A percentile compares a stretch with the other conserved stretches of the same genome.
Evolutionary conservation across 345 rosid species (phyloP).

Genomic region (Citrus inodora): DNA sequence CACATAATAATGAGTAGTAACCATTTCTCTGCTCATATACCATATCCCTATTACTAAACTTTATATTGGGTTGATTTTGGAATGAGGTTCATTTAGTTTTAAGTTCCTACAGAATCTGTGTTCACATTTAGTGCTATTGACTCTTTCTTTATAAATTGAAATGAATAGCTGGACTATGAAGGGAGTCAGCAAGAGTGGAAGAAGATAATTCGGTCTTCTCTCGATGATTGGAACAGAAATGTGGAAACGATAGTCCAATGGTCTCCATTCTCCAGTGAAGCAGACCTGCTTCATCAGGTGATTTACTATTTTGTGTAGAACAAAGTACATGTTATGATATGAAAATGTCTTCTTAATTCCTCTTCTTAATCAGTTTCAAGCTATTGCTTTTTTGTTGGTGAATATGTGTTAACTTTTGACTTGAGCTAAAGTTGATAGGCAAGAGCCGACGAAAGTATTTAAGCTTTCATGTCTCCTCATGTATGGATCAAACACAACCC

Average conservation of each 20-base stretch:
- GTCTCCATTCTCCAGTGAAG: slow-evolving; percentile 85
- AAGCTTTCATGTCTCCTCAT: neutral
- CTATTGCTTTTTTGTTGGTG: neutral
- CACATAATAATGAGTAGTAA: neutral
- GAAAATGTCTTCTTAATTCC: neutral
- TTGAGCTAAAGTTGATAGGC: neutral
- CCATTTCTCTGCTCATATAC: neutral
- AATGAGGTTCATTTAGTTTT: slow-evolving; percentile 4
- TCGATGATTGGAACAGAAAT: slow-evolving; percentile 63
- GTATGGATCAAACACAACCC: neutral
- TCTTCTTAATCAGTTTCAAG: neutral
- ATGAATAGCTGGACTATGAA: slow-evolving; percentile 74
- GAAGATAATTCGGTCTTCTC: slow-evolving; percentile 46
- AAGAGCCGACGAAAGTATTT: neutral
- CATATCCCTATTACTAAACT: neutral
- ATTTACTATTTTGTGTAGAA: neutral
- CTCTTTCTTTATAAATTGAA: slow-evolving; percentile 15
- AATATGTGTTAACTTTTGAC: neutral
- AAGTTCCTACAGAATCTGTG: neutral
- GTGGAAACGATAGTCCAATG: slow-evolving; percentile 64
- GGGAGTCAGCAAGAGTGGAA: slow-evolving; percentile 56
- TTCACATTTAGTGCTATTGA: slow-evolving; percentile 5
- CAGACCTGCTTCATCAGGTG: slow-evolving; percentile 80
- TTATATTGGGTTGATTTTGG: neutral
- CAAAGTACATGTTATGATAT: neutral